Evolutionary conservation across 1,284 basidiomycete species (phyloP), one percentile per base, ranked within the genome.

Genomic region (Dichomitus squalens): DNA sequence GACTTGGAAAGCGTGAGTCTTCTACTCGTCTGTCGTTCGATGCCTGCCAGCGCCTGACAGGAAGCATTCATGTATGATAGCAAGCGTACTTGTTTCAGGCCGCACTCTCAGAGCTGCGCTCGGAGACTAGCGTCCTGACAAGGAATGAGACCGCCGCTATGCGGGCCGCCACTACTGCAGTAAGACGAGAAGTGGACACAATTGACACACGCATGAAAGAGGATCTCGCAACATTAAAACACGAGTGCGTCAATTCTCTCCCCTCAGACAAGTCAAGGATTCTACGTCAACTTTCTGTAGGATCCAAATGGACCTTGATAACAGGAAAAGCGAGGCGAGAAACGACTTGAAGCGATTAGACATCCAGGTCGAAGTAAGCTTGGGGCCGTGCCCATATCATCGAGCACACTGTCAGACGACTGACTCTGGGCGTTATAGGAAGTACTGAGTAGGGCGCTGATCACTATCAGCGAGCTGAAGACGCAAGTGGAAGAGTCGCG

Each of bases 11-110:
- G 96, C 73, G 94, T 96, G 72, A 61, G 90, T 83, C 9, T 7
- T 16, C 11, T 7, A 21, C n/a, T 38, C 49, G n/a, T 40, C 12
- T 31, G 6, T 9, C n/a, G 4, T 43, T 18, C 25, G 9, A 33
- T 48, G 11, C 43, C 27, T 18, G 2, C 16, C 25, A 5, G 34
- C 12, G 43, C 25, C 34, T 49, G 43, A 58, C 27, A 16, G n/a
- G 8, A 18, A 18, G 11, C 8, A 7, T 51, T 16, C 29, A 12
- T 21, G 8, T 6, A n/a, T 12, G 50, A 3, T 49, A 96, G 94
- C 91, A 96, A 86, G 94, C 95, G 11, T 99, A 99, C 72, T 80
- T 98, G 25, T 98, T 98, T 74, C 87, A 89, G 52, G 96, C 97
- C 9, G 97, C 96, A 0, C 73, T 99, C 25, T 92, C 93, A 0